Percentiles rank a stretch among this genome's conserved stretches.
phyloP scores from a whole-genome alignment of 2,329 filamentous ascomycete species.

The Epichloe festucae region DNA sequence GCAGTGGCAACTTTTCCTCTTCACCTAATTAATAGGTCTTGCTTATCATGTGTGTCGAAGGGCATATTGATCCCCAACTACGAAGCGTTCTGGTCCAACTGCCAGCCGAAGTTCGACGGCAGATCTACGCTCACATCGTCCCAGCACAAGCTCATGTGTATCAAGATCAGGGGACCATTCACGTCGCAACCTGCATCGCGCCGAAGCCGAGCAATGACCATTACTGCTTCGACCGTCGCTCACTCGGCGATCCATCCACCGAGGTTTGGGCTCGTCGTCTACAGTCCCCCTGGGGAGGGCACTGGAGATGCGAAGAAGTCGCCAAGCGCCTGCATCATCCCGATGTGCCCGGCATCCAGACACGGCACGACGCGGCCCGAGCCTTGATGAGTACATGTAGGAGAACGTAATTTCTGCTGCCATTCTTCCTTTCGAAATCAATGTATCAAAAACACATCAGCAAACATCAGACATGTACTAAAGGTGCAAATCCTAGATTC shows the following conservation, averaged over 20 bases:
- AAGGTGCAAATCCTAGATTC: neutral
- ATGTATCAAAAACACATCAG: neutral
- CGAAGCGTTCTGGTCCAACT: slow-evolving; percentile 1
- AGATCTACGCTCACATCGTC: slow-evolving; percentile 3
- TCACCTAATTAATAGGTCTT: neutral
- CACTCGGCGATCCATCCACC: slow-evolving; percentile 3
- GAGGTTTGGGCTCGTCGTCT: slow-evolving; percentile 7
- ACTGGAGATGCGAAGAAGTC: slow-evolving; percentile 8
- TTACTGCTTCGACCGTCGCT: slow-evolving; percentile 7
- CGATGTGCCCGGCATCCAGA: neutral
- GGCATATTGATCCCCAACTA: neutral
- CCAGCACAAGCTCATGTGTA: slow-evolving; percentile 1
- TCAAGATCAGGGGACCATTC: neutral
- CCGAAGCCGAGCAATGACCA: neutral
- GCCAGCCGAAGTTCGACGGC: slow-evolving; percentile 1
- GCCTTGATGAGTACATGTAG: slow-evolving; percentile 5
- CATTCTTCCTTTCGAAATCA: too few species aligned
- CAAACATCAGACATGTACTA: neutral
- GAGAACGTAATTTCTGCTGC: neutral
- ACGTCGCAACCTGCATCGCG: slow-evolving; percentile 4
- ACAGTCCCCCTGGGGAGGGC: slow-evolving; percentile 3
- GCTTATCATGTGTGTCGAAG: neutral
- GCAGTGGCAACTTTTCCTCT: neutral
- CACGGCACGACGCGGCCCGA: neutral
- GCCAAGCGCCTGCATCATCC: neutral